Evolutionary conservation across 2,329 filamentous ascomycete genomes (phyloP), one percentile per base, ranked within the genome.

Genomic region (Colletotrichum sp.): DNA sequence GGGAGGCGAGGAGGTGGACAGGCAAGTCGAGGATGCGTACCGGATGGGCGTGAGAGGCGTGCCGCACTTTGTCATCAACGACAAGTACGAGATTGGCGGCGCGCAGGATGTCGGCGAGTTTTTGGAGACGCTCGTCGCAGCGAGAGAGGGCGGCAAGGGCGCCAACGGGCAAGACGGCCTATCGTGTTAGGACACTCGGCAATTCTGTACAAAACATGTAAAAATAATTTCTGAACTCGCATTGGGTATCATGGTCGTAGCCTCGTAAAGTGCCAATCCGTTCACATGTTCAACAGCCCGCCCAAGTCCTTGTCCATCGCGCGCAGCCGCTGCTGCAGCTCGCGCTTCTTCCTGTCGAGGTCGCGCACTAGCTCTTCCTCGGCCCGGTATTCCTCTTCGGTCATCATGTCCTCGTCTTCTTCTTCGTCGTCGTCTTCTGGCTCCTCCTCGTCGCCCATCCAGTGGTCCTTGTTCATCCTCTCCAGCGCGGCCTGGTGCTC

Each of bases 401-500:
- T 95, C 85, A 92, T 87, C 7, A 88, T 82, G 18, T 83, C 83
- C 52, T 87, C 85, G 49, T 84, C 83, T 28, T 86, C 84, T n/a
- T 81, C 83, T 30, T 81, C 83, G 26, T 83, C 84, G 8, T 79
- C 80, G 21, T 78, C 81, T 6, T 89, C 87, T 3, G 90, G 89
- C 6, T 89, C 85, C 15, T 92, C 89, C 2, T 90, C 89, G 52
- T 92, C 89, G 18, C 88, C 88, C 60, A 87, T 89, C 81, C 89
- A 89, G 79, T 89, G 88, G 34, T 92, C 90, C 76, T 90, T 89
- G 79, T 96, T 96, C 89, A 96, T 93, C 73, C 89, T 90, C 74
- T 93, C 92, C 77, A 99, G 83, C 80, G 95, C 92, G 75, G 92
- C 90, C 13, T 92, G 89, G 85, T 98, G 96, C 81, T 94, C 92